A percentile compares a stretch with the other conserved stretches of the same genome.
Evolutionary conservation across 371 early-diverging fungal genomes (phyloP).

Genomic region (Lichtheimia corymbifera): DNA sequence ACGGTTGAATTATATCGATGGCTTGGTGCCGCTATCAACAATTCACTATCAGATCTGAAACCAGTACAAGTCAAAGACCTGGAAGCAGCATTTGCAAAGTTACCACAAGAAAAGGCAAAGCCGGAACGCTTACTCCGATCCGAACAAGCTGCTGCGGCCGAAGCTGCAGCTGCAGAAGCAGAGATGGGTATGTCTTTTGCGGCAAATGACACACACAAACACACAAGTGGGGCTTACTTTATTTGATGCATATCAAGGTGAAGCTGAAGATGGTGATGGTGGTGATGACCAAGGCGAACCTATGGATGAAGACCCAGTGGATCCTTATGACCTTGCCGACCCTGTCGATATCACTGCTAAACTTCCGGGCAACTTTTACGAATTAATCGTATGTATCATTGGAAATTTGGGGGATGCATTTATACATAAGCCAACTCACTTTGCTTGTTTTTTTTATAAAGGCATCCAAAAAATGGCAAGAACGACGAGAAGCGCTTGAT

Average conservation of each 20-base stretch:
- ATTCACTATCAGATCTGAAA: conserved; percentile 72
- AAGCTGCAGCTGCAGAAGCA: conserved; percentile 41
- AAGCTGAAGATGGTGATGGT: conserved; percentile 48
- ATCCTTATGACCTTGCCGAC: conserved; percentile 83
- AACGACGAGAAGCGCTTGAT: conserved; percentile 91
- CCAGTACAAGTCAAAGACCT: conserved; percentile 92
- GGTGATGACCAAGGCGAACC: conserved; percentile 40
- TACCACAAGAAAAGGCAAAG: conserved; percentile 67
- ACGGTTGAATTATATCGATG: conserved; percentile 82
- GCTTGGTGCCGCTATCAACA: conserved; percentile 73
- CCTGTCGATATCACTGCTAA: conserved; percentile 88
- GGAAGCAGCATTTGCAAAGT: conserved; percentile 75
- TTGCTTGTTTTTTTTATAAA: conserved; percentile 24
- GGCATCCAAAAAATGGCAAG: conserved; percentile 93
- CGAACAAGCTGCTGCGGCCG: conserved; percentile 65
- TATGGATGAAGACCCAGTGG: conserved; percentile 59
- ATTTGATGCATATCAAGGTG: conserved; percentile 21
- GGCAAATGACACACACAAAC: neutral
- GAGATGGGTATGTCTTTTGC: conserved; percentile 21
- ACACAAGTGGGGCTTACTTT: neutral
- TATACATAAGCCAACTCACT: neutral
- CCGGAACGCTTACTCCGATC: conserved; percentile 78
- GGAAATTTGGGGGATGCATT: neutral
- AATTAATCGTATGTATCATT: conserved; percentile 51
- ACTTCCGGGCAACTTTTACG: conserved; percentile 79